Evolutionary conservation across 2,329 filamentous ascomycete genomes (phyloP), one percentile per base, ranked within the genome.

Genomic region (Fusarium globosum): DNA sequence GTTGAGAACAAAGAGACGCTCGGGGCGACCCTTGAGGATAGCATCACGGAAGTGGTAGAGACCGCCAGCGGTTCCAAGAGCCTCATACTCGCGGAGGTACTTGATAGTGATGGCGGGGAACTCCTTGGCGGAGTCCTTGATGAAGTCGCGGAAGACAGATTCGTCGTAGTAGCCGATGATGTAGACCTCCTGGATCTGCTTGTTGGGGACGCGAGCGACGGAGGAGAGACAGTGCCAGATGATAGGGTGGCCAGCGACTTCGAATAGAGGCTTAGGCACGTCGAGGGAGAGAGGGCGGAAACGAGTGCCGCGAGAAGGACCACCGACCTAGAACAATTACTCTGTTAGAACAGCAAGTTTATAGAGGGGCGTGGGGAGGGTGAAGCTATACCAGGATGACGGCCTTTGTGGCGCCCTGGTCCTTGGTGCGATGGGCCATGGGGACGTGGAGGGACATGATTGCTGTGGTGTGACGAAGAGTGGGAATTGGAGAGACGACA

Each of bases 161-260:
- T 98, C 96, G 82, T 99, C 96, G 84, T 98, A 99, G 90, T 99
- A 99, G 81, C 96, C 96, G 81, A 99, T 97, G 80, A 99, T 92
- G 87, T 96, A 95, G 78, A 99, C 96, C 85, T 99, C 96, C 81
- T 95, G 94, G 83, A 99, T 94, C 73, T 83, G 81, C 75, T 83
- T 89, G 80, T 94, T 93, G 79, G 94, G 93, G 69, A 98, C 94
- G 83, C 95, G 97, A 76, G 94, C 91, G 80, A 98, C 90, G 79
- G 96, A 95, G 80, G 93, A 93, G 82, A 99, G 90, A 88, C 95
- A 97, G 88, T 99, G 96, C 89, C 95, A 96, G 87, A 98, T 95
- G 86, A 99, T 98, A 78, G 96, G 95, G 85, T 99, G 96, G 78
- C 96, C 96, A 77, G 96, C 96, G 80, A 99, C 95, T 83, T 98